Conservation (phyloP, 257 asterid genomes). For the Eucommia ulmoides region DNA sequence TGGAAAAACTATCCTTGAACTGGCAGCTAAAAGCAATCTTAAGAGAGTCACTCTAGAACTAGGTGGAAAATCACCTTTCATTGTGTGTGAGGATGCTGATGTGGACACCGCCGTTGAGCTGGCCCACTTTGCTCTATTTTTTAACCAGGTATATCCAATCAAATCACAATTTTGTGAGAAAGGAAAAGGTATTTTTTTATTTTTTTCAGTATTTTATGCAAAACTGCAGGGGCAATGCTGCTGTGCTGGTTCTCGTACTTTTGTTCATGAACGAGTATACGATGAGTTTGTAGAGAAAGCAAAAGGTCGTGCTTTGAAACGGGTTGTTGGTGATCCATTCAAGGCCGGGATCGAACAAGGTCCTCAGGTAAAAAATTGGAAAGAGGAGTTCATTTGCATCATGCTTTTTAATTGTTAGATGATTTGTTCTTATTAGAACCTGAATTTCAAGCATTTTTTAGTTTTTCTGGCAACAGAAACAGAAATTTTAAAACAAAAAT, state of each 20-base stretch:
- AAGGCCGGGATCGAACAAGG: constrained; percentile 77
- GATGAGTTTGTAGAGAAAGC: constrained; percentile 87
- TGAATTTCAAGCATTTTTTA: no score
- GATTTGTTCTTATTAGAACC: no score
- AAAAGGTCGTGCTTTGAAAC: constrained; percentile 54
- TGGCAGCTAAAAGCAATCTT: constrained; percentile 87
- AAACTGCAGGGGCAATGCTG: constrained; percentile 85
- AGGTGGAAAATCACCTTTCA: constrained; percentile 96
- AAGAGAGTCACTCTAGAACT: constrained; percentile 95
- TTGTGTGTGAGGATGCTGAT: constrained; percentile 95
- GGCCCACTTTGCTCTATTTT: constrained; percentile 86
- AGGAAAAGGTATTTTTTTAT: neutral
- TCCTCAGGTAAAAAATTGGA: constrained; percentile 57
- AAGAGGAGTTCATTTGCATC: neutral
- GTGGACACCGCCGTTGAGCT: constrained; percentile 82
- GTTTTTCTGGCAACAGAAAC: no score
- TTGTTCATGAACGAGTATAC: constrained; percentile 72
- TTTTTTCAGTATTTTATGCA: neutral
- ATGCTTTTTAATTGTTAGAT: neutral
- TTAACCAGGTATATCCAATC: constrained; percentile 59
- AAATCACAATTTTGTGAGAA: neutral
- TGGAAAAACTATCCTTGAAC: constrained; percentile 55
- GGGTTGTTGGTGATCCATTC: constrained; percentile 94
- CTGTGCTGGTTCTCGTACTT: constrained; percentile 91
- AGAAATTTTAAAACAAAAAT: no score